Evolutionary conservation across 805 yeast genomes (phyloP), one percentile per base, ranked within the genome.

Genomic region (Ogataea pignaliae): DNA sequence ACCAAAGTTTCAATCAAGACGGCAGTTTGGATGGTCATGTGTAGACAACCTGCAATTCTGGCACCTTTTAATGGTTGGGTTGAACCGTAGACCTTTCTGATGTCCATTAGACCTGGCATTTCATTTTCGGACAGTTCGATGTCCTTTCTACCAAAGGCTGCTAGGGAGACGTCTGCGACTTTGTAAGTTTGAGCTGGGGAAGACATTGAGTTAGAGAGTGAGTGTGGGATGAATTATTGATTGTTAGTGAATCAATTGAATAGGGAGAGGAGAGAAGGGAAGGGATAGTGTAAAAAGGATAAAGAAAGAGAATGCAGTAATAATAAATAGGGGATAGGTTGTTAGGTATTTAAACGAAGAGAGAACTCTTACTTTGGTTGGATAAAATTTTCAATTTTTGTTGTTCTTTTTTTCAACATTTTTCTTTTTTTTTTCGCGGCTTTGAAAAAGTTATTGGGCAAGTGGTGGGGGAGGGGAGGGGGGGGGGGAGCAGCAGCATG

Each of bases 71-170:
- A 83, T 57, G 98, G 98, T 76, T 91, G 97, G 51, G 80, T 82
- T 40, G 76, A 74, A 60, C 95, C 97, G 77, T 90, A 93, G 72
- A 84, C 82, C 70, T 77, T 79, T 77, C 99, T 87, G 76, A 90
- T 91, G 75, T 90, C 86, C 95, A 93, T 91, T 68, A 91, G 81
- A 81, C 99, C 97, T 60, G 97, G 97, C 97, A 90, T 88, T 76
- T 91, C 98, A 71, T 91, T 91, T 79, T 91, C 99, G 58, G 98
- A 93, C 69, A 91, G 81, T 76, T 91, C 97, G 64, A 91, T 93
- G 75, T 91, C 99, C 75, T 91, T 93, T 81, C 99, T 89, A 76
- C 99, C 99, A 73, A 93, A 91, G 68, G 99, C 99, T 67, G 99
- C 98, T 57, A 91, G 82, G 61, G 97, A 87, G 73, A 93, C 86